phyloP scores from a whole-genome alignment of 768 basidiomycete genomes.

The Suillus ampliporus region DNA sequence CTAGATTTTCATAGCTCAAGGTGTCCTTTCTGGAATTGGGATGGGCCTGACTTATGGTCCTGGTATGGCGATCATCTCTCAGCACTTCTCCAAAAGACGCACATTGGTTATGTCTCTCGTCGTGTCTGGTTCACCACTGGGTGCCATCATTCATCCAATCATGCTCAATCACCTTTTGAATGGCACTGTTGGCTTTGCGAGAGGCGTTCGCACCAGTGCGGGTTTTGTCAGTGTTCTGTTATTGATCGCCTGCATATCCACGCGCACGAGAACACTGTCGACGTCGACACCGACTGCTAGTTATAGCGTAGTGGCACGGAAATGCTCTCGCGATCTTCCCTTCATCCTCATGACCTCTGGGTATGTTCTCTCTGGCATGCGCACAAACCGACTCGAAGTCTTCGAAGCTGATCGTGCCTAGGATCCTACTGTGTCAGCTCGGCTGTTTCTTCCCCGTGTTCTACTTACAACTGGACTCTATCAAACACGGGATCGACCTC shows the following conservation, averaged over 20 bases:
- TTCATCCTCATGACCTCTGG: constrained; percentile 31
- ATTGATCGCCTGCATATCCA: constrained; percentile 43
- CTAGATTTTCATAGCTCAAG: constrained; percentile 51
- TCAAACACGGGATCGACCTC: constrained; percentile 50
- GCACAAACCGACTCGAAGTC: not conserved
- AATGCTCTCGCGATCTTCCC: constrained; percentile 29
- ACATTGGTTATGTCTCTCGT: constrained; percentile 51
- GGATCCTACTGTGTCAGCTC: constrained; percentile 27
- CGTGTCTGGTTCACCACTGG: constrained; percentile 54
- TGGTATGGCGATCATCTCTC: constrained; percentile 46
- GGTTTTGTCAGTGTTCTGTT: constrained; percentile 43
- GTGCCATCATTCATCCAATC: constrained; percentile 62
- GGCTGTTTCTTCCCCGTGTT: constrained; percentile 59
- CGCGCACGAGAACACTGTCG: constrained; percentile 40
- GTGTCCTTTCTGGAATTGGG: constrained; percentile 45
- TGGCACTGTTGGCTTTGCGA: constrained; percentile 50
- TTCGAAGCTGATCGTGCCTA: constrained; percentile 15
- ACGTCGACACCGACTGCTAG: constrained; percentile 28
- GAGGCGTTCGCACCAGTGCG: constrained; percentile 46
- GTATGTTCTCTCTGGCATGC: constrained; percentile 14
- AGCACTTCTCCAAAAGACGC: constrained; percentile 48
- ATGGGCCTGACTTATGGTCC: constrained; percentile 53
- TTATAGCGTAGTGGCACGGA: constrained; percentile 27
- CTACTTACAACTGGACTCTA: constrained; percentile 62
- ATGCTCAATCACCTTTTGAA: constrained; percentile 57